Evolutionary conservation across 768 basidiomycete genomes (phyloP), one percentile per base, ranked within the genome.

Genomic region (Tylopilus rubrobrunneus): DNA sequence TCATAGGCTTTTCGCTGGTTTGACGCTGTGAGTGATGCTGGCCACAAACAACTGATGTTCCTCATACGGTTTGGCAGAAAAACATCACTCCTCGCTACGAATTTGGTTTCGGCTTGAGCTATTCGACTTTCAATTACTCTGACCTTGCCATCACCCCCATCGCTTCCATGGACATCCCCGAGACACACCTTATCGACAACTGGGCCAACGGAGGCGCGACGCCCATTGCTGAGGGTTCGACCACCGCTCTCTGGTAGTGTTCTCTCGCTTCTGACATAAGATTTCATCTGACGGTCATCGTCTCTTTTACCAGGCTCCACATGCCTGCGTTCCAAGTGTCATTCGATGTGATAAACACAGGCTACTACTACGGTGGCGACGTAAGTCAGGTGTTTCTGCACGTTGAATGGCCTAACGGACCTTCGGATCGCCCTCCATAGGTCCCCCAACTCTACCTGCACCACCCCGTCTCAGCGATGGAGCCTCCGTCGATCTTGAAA

Each of bases 61-160:
- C 48, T 57, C 3, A 57, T 21, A 33, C 45, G 29, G 15, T 45
- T 50, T 29, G 0, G 21, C 33, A 86, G 80, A 73, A 81, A 68
- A 80, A 85, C 56, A 89, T 92, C 57, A 77, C 76, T 0, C 91
- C 91, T 4, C 87, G 88, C 36, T 92, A 83, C 63, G 89, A 91
- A 64, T 98, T 98, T 67, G 94, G 94, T 5, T 95, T 85, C 65
- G 94, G 94, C 0, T 67, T 95, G 63, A 88, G 85, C 52, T 98
- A 97, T 73, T 87, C 94, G 36, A 78, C 71, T 2, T 98, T 95
- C 68, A 69, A 78, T 29, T 95, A 92, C 67, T 81, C 76, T 41
- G 72, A 78, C 31, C 72, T 94, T 11, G 58, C 74, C 4, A 70
- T 89, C 33, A 65, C 64, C 15, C 72, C 74, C 51, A 67, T 87